Percentiles rank a stretch among this genome's conserved stretches.
These are phyloP conservation scores for Casuarina equisetifolia DNA, from an alignment of 306 rosid species.

Conservation along the genomic window DNA sequence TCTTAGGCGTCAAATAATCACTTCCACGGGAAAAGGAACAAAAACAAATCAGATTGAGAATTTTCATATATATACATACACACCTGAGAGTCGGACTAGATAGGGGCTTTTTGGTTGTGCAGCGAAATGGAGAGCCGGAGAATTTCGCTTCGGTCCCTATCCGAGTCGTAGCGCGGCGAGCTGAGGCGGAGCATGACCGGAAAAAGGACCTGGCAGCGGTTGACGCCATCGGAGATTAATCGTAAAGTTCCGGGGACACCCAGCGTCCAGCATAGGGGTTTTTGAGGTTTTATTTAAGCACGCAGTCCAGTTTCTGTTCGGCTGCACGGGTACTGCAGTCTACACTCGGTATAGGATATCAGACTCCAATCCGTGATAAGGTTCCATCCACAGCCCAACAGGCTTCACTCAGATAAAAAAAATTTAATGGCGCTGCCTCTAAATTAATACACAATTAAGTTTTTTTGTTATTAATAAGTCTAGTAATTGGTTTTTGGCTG, in stretches of 20 bases:
- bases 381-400: no score
- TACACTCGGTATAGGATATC: not conserved
- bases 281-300: not conserved
- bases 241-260: not conserved
- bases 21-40: not conserved
- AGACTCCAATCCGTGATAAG: no score
- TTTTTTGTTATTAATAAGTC: no score
- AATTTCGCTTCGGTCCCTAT: slow-evolving; percentile 56
- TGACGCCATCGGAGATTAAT: slow-evolving; percentile 53
- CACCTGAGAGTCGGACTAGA: slow-evolving; percentile 59
- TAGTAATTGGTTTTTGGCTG: no score
- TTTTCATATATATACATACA: not conserved
- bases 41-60: not conserved
- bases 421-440: no score
- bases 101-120: slow-evolving; percentile 45
- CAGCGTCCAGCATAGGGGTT: not conserved
- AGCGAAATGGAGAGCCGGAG: slow-evolving; percentile 53
- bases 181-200: slow-evolving; percentile 54
- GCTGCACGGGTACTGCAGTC: not conserved
- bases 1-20: not conserved
- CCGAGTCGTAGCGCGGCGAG: slow-evolving; percentile 43
- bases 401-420: no score
- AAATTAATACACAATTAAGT: no score
- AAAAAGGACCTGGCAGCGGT: slow-evolving; percentile 63
- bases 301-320: not conserved